Evolutionary conservation across 2,329 filamentous ascomycete species (phyloP).

Genomic region (Helotiales sp.): DNA sequence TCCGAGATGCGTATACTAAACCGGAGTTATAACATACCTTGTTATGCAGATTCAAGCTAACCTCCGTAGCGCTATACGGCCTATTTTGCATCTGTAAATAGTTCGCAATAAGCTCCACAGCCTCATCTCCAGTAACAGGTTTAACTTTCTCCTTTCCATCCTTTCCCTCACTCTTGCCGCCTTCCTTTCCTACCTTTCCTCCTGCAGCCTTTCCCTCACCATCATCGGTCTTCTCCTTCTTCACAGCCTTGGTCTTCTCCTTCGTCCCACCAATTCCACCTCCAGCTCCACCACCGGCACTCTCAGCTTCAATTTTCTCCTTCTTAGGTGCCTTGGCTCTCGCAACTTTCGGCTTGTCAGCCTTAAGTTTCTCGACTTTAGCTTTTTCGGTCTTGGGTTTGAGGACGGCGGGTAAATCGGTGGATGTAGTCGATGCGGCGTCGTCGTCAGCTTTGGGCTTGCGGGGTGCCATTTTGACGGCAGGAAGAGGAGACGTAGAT

Average conservation of each 20-base stretch:
- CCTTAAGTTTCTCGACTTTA: constrained; percentile 34
- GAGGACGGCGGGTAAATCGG: constrained; percentile 19
- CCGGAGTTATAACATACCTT: constrained; percentile 47
- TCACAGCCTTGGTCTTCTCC: constrained; percentile 14
- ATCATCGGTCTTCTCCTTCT: constrained; percentile 6
- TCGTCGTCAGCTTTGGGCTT: constrained; percentile 33
- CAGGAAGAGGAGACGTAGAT: not conserved
- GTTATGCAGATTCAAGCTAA: constrained; percentile 65
- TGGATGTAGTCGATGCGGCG: constrained; percentile 21
- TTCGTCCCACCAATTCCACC: not conserved
- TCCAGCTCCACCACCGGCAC: constrained; percentile 6
- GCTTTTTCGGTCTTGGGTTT: constrained; percentile 33
- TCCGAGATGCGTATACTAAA: no score
- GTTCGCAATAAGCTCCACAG: constrained; percentile 43
- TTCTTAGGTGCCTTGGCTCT: constrained; percentile 26
- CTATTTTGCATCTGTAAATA: constrained; percentile 48
- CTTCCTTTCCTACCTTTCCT: constrained; percentile 8
- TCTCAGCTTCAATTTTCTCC: constrained; percentile 12
- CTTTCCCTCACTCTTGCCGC: constrained; percentile 32
- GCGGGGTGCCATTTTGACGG: constrained; percentile 30
- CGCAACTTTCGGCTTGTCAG: constrained; percentile 19
- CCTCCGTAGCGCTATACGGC: constrained; percentile 54
- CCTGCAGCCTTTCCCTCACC: constrained; percentile 2
- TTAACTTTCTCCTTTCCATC: constrained; percentile 42
- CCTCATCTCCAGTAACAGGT: constrained; percentile 41